phyloP scores from a whole-genome alignment of 495 filamentous ascomycete genomes.

The Barbatosphaeria neglecta region DNA sequence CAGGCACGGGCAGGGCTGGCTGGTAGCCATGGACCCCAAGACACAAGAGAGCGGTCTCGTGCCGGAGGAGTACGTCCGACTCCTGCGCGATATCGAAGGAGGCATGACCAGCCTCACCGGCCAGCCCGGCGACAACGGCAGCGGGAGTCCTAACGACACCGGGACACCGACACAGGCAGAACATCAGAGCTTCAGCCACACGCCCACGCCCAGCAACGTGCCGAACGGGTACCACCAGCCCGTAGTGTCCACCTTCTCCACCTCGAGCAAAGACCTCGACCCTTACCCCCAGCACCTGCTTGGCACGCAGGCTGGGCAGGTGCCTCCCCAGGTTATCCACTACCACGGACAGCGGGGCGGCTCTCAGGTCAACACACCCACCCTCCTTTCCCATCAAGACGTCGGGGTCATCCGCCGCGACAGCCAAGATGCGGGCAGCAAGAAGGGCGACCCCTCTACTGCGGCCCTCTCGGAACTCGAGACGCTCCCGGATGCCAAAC shows the following conservation, averaged over 20 bases:
- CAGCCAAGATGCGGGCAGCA: conserved; percentile 27
- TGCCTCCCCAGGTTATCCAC: conserved; percentile 49
- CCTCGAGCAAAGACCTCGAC: conserved; percentile 61
- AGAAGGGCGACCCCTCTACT: conserved; percentile 8
- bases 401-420: conserved; percentile 20
- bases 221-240: conserved; percentile 52
- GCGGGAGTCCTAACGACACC: conserved; percentile 34
- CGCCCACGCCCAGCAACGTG: conserved; percentile 27
- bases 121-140: conserved; percentile 23
- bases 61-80: conserved; percentile 90
- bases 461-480: conserved; percentile 19
- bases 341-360: conserved; percentile 48
- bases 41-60: conserved; percentile 77
- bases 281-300: conserved; percentile 57
- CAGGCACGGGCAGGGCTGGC: conserved; percentile 89
- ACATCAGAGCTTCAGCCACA: conserved; percentile 28
- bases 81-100: conserved; percentile 82
- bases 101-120: conserved; percentile 43
- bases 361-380: conserved; percentile 51
- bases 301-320: conserved; percentile 44
- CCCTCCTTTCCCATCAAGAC: conserved; percentile 28
- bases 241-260: conserved; percentile 62
- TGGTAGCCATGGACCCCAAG: conserved; percentile 92
- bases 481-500: conserved; percentile 24
- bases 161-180: conserved; percentile 48